These are phyloP conservation scores for Eutrema yunnanense DNA, from an alignment of 345 rosid species.

Conservation along the genomic window DNA sequence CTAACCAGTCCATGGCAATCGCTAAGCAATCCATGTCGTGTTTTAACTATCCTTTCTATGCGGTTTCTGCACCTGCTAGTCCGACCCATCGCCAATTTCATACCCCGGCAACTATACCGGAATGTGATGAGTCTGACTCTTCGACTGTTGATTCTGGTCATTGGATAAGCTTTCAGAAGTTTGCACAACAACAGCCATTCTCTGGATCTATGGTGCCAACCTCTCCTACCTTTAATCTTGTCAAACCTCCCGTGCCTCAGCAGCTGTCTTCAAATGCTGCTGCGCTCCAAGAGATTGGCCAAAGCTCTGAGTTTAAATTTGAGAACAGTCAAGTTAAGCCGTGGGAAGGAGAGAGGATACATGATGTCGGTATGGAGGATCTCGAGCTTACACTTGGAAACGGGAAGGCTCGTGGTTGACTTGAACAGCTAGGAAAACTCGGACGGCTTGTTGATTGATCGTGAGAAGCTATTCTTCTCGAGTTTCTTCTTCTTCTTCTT, in stretches of 20 bases:
- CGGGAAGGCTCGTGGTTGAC: conserved; percentile 57
- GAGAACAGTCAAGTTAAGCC: conserved; percentile 77
- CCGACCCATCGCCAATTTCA: conserved; percentile 81
- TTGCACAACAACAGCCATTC: conserved; percentile 41
- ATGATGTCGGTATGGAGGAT: conserved; percentile 88
- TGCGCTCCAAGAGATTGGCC: conserved; percentile 52
- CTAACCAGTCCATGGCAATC: conserved; percentile 69
- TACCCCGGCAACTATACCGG: conserved; percentile 86
- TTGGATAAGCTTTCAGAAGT: conserved; percentile 86
- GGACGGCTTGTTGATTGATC: conserved; percentile 1
- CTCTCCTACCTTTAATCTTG: conserved; percentile 89
- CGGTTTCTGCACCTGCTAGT: conserved; percentile 94
- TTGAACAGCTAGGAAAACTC: neutral
- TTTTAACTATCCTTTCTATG: conserved; percentile 72
- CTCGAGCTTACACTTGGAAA: conserved; percentile 94
- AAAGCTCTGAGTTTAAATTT: conserved; percentile 70
- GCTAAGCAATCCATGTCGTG: conserved; percentile 52
- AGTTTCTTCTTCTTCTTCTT: conserved; percentile 7
- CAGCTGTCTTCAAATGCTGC: conserved; percentile 32
- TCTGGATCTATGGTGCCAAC: conserved; percentile 52
- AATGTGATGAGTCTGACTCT: conserved; percentile 89
- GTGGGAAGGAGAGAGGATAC: conserved; percentile 99
- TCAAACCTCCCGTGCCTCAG: conserved; percentile 45
- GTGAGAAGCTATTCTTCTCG: neutral
- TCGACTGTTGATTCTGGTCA: conserved; percentile 95